Conservation (phyloP, 2,329 filamentous ascomycete species). For the Fusarium nurragi region DNA sequence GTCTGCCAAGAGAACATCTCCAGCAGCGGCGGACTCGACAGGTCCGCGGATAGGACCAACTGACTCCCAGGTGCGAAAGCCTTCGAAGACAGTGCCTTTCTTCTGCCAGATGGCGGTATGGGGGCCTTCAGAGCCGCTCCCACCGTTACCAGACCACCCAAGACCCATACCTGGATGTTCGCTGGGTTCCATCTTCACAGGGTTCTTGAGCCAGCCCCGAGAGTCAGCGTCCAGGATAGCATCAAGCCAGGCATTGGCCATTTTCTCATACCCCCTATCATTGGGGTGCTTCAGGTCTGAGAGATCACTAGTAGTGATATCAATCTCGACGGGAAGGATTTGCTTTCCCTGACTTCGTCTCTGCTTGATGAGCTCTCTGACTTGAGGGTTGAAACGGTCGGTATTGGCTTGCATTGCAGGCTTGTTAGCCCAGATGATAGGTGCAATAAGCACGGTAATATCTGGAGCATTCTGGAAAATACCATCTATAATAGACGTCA, state of each 20-base stretch:
- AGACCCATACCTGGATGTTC: background rate
- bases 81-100: conserved; percentile 10
- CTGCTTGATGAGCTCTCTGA: background rate
- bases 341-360: conserved; percentile 1
- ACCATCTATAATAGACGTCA: background rate
- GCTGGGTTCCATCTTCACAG: background rate
- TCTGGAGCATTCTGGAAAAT: conserved; percentile 10
- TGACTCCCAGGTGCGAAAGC: conserved; percentile 15
- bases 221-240: conserved; percentile 13
- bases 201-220: conserved; percentile 12
- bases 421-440: conserved; percentile 29
- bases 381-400: conserved; percentile 10
- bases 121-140: too few species aligned
- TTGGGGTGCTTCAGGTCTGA: conserved; percentile 25
- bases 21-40: background rate
- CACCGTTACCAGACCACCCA: background rate
- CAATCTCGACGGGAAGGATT: conserved; percentile 15
- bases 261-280: conserved; percentile 24
- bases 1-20: conserved; percentile 13
- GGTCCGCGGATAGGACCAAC: conserved; percentile 3
- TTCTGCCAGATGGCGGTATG: conserved; percentile 12
- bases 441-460: conserved; percentile 9
- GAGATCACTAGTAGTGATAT: conserved; percentile 13
- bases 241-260: conserved; percentile 24
- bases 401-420: conserved; percentile 22